phyloP scores from a whole-genome alignment of 495 filamentous ascomycete species.

The Xanthoparmelia taractica region DNA sequence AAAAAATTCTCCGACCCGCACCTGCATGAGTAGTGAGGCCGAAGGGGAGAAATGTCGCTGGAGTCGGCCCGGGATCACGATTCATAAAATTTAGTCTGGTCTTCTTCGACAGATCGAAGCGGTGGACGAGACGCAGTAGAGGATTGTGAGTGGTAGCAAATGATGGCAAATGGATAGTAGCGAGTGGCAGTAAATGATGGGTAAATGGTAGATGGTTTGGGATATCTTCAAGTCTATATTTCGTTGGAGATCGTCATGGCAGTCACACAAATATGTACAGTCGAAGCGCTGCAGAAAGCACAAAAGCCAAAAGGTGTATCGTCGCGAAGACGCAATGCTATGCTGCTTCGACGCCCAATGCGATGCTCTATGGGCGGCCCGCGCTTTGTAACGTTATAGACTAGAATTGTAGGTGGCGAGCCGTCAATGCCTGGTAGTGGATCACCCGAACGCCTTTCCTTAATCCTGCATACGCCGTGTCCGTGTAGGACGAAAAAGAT shows the following conservation, averaged over 20 bases:
- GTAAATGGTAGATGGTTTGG: background rate
- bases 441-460: conserved; percentile 4
- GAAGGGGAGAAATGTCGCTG: background rate
- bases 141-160: background rate
- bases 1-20: conserved; percentile 13
- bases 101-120: background rate
- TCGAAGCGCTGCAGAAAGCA: conserved; percentile 6
- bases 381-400: conserved; percentile 1
- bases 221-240: background rate
- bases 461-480: conserved; percentile 1
- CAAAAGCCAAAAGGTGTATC: conserved; percentile 10
- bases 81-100: background rate
- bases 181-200: background rate
- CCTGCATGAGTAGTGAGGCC: background rate
- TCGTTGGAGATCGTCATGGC: conserved; percentile 1
- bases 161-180: background rate
- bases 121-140: background rate
- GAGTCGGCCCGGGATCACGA: background rate
- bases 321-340: conserved; percentile 7
- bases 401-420: background rate
- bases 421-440: conserved; percentile 7
- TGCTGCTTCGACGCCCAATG: conserved; percentile 7
- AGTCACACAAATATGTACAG: conserved; percentile 7
- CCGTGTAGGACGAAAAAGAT: background rate
- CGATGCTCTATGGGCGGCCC: conserved; percentile 4